These are phyloP conservation scores for Parathielavia appendiculata DNA, from an alignment of 495 filamentous ascomycete genomes.

Conservation along the genomic window DNA sequence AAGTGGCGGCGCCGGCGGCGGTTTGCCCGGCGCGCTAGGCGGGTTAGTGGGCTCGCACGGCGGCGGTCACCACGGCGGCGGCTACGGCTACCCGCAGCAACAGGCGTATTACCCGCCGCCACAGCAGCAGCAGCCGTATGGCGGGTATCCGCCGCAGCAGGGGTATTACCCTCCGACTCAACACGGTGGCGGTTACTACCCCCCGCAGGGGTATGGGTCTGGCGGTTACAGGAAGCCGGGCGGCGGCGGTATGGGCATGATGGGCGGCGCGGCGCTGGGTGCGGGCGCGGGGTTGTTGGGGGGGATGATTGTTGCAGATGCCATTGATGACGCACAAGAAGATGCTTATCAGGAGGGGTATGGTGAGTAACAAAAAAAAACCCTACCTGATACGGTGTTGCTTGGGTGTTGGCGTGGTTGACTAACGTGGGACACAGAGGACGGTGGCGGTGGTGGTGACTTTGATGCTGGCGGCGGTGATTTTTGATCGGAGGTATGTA, in stretches of 20 bases:
- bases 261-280: conserved; percentile 69
- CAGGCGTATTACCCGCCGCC: conserved; percentile 31
- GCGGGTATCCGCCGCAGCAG: conserved; percentile 33
- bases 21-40: conserved; percentile 13
- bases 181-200: conserved; percentile 16
- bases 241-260: conserved; percentile 57
- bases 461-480: conserved; percentile 43
- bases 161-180: conserved; percentile 11
- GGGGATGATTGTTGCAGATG: conserved; percentile 62
- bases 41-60: conserved; percentile 11
- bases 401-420: background rate
- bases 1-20: conserved; percentile 15
- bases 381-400: background rate
- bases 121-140: conserved; percentile 20
- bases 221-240: conserved; percentile 27
- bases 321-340: conserved; percentile 55
- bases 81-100: conserved; percentile 20
- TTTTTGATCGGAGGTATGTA: conserved; percentile 41
- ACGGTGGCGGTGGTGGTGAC: conserved; percentile 34
- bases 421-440: conserved; percentile 29
- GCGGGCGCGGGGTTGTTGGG: conserved; percentile 71
- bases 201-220: conserved; percentile 2
- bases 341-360: conserved; percentile 47
- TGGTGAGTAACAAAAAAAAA: conserved; percentile 25
- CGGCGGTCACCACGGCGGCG: conserved; percentile 14